Evolutionary conservation across 2,329 filamentous ascomycete species (phyloP), one percentile per base, ranked within the genome.

Genomic region (Calonectria hawksworthii): DNA sequence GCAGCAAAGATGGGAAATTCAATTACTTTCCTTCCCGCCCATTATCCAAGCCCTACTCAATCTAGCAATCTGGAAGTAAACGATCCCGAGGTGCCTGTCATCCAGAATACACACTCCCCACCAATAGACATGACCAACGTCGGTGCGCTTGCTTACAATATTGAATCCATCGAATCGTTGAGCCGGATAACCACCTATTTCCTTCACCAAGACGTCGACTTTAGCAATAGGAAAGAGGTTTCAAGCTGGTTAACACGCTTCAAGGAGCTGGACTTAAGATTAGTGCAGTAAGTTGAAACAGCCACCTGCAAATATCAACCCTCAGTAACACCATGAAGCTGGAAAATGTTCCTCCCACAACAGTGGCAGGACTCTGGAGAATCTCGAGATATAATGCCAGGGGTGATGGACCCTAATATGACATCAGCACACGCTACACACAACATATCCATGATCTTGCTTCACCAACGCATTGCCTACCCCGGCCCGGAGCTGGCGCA

Each of bases 381-480:
- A 1, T 82, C 82, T 0, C 76, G 80, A 1, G 73, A 81, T 21
- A 75, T 76, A 2, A 78, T 77, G 0, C 75, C 81, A 0, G 79
- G 79, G 18, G 88, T 88, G 83, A 77, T 80, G 77, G 88, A 90
- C 65, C 88, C 88, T 0, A 90, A 89, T 59, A 80, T 89, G 23
- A 89, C 88, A 0, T 78, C 89, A 0, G 88, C 88, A 0, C 87
- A 90, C 41, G 83, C 88, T 13, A 89, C 87, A 0, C 88, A 89
- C 61, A 89, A 89, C 69, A 86, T 87, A 0, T 88, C 87, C 0
- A 88, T 88, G 81, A 88, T 90, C 30, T 80, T 89, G 0, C 79
- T 90, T 0, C 88, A 89, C 68, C 88, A 90, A 54, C 81, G 83
- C 8, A 88, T 90, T 50, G 88, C 87, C 0, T 89, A 87, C 56